These are phyloP conservation scores for Fagus sylvatica DNA, from an alignment of 306 rosid species.

Conservation along the genomic window DNA sequence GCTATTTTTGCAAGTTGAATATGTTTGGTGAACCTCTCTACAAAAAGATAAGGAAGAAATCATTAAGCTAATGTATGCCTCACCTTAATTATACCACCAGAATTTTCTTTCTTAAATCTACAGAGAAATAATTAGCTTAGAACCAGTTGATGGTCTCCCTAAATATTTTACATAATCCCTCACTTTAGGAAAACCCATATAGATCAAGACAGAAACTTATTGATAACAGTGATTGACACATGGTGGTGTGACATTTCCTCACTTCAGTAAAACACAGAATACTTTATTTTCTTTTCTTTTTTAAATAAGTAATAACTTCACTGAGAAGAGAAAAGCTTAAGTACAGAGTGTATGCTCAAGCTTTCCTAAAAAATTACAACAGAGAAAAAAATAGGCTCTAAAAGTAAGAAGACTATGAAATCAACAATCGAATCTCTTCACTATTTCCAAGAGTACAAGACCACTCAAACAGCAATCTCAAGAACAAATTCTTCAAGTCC, in stretches of 20 bases:
- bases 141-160: not conserved
- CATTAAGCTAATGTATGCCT: not conserved
- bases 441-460: too few species aligned
- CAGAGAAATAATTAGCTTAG: not conserved
- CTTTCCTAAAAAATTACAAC: too few species aligned
- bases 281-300: not conserved
- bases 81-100: not conserved
- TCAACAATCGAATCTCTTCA: too few species aligned
- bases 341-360: too few species aligned
- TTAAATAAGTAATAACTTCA: too few species aligned
- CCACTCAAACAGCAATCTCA: too few species aligned
- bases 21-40: not conserved
- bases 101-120: not conserved
- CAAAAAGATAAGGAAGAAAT: not conserved
- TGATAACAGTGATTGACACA: not conserved
- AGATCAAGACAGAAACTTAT: not conserved
- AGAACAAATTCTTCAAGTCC: too few species aligned
- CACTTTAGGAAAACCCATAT: not conserved
- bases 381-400: too few species aligned
- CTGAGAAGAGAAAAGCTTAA: too few species aligned
- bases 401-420: too few species aligned
- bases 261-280: not conserved
- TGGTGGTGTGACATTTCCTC: not conserved
- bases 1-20: not conserved
- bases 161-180: not conserved